Conservation (phyloP, 78 protist genomes). For the Dictyostelium capitatum region DNA sequence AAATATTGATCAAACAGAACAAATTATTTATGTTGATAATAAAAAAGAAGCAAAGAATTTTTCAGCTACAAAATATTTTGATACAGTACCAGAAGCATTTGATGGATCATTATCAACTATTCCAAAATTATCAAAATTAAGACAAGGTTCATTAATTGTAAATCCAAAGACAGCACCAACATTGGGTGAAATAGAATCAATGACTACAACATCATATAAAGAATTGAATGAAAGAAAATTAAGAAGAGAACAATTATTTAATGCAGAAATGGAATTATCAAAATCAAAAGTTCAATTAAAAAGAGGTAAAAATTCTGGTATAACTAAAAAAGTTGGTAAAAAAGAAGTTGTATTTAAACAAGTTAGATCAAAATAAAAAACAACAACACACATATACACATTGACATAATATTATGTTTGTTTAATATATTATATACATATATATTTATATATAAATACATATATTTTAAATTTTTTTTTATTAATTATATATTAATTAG, state of each 20-base stretch:
- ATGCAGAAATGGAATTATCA: conserved; percentile 30
- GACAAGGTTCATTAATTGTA: neutral
- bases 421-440: too few species aligned
- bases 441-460: neutral
- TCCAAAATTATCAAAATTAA: conserved; percentile 45
- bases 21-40: conserved; percentile 51
- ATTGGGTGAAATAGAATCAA: conserved; percentile 43
- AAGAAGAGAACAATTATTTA: conserved; percentile 24
- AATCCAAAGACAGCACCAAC: conserved; percentile 41
- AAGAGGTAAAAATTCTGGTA: conserved; percentile 9
- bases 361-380: conserved; percentile 41
- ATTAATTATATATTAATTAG: too few species aligned
- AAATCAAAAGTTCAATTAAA: conserved; percentile 29
- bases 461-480: too few species aligned
- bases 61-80: conserved; percentile 52
- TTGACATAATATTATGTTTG: too few species aligned
- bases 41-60: conserved; percentile 61
- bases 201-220: conserved; percentile 66
- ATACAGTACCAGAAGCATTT: conserved; percentile 74
- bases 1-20: conserved; percentile 31
- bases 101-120: conserved; percentile 10
- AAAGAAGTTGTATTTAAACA: conserved; percentile 30
- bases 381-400: too few species aligned
- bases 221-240: conserved; percentile 53
- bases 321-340: conserved; percentile 43